Base-by-base conservation (phyloP, 371 early-diverging fungal species). In the Apophysomyces variabilis region DNA sequence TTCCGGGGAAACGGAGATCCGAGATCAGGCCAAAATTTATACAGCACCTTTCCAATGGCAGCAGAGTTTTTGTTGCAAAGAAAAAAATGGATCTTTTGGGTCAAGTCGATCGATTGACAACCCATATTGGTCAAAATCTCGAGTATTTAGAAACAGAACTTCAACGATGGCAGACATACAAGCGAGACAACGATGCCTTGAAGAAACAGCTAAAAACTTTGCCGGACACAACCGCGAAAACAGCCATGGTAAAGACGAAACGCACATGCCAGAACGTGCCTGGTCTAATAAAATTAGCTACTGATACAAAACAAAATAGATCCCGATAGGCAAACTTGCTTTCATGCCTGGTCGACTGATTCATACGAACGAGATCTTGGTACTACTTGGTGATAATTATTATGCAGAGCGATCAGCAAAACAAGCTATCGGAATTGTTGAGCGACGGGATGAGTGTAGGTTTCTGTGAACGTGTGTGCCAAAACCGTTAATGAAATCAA, bases 311-410 rank as follows among this genome's bases (percentile, higher is more conserved):
- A 50, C 16, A 7, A 5, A 12, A 6, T 62, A 72, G 72, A 86
- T 86, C 65, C 83, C 86, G 11, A 76, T 89, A 37, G 95, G 96
- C 0, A 87, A 86, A 45, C 64, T 94, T 37, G 97, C 97, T 0
- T 96, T 95, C 74, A 91, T 95, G 86, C 93, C 93, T 5, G 97
- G 96, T 41, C 85, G 90, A 61, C 61, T 97, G 7, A 77, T 95
- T 37, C 93, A 94, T 67, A 96, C 97, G 7, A 95, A 96, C 69
- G 96, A 96, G 73, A 85, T 97, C 11, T 71, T 90, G 26, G 94
- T 93, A 0, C 71, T 90, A 35, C 82, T 97, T 56, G 97, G 97
- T 32, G 96, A 92, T 60, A 92, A 95, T 74, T 96, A 93, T 90
- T 97, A 95, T 73, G 93, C 85, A 9, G 95, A 96, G 67, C 79